These are phyloP conservation scores for Penicillium odoratum DNA, from an alignment of 495 filamentous ascomycete species.

Conservation along the genomic window DNA sequence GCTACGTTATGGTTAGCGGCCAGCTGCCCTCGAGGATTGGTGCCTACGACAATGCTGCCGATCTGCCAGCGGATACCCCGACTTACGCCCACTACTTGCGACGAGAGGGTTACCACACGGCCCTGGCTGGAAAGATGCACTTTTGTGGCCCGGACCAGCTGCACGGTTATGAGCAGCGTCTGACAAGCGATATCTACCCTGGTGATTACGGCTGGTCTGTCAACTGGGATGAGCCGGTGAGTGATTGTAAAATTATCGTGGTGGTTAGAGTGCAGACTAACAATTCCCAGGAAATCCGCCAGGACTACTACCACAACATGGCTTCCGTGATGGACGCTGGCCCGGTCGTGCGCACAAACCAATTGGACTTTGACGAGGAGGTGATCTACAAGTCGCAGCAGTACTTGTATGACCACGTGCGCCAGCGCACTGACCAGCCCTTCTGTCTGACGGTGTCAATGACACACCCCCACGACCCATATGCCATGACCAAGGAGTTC, in stretches of 20 bases:
- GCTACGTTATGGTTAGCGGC: slow-evolving; percentile 86
- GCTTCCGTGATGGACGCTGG: slow-evolving; percentile 85
- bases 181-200: slow-evolving; percentile 92
- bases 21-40: slow-evolving; percentile 83
- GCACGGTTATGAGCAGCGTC: slow-evolving; percentile 82
- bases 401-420: slow-evolving; percentile 81
- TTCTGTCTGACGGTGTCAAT: slow-evolving; percentile 89
- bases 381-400: slow-evolving; percentile 82
- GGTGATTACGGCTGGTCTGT: slow-evolving; percentile 88
- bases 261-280: background rate
- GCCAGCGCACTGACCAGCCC: slow-evolving; percentile 65
- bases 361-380: slow-evolving; percentile 93
- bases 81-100: slow-evolving; percentile 90
- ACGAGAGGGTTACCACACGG: slow-evolving; percentile 82
- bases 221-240: slow-evolving; percentile 79
- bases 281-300: slow-evolving; percentile 57
- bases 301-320: slow-evolving; percentile 92
- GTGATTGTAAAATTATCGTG: slow-evolving; percentile 12
- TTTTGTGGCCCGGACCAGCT: slow-evolving; percentile 87
- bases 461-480: slow-evolving; percentile 89
- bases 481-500: slow-evolving; percentile 83
- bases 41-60: slow-evolving; percentile 82
- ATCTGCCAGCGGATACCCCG: slow-evolving; percentile 70
- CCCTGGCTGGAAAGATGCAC: slow-evolving; percentile 90
- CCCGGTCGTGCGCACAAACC: slow-evolving; percentile 79